Conservation (phyloP, 164 flowering plant species). For the Vitis labrusca region DNA sequence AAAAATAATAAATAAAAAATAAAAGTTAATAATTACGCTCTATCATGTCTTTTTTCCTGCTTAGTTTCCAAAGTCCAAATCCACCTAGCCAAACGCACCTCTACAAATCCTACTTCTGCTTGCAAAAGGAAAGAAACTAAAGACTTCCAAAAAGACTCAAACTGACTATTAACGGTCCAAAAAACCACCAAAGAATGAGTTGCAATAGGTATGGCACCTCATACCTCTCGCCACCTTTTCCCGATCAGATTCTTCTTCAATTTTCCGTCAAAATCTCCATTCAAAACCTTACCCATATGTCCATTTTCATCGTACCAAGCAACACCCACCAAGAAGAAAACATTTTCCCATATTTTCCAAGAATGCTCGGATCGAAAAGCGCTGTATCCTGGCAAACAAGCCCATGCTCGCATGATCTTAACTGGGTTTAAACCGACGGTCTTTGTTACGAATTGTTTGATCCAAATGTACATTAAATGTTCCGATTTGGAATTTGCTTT, state of each 20-base stretch:
- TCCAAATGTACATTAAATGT: conserved; percentile 62
- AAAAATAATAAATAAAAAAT: no score
- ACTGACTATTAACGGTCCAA: conserved; percentile 15
- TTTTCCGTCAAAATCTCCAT: conserved; percentile 1
- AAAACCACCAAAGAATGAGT: conserved; percentile 29
- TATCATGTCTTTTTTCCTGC: no score
- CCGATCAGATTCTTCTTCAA: conserved; percentile 8
- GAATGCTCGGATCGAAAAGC: conserved; percentile 43
- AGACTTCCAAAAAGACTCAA: not conserved
- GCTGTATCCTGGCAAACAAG: conserved; percentile 51
- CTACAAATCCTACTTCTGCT: no score
- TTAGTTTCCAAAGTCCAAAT: no score
- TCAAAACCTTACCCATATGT: conserved; percentile 8
- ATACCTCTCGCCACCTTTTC: not conserved
- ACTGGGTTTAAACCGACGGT: conserved; percentile 67
- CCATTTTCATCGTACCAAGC: conserved; percentile 18
- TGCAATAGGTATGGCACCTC: conserved; percentile 23
- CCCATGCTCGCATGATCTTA: conserved; percentile 62
- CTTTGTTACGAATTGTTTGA: conserved; percentile 74
- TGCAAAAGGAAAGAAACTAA: no score
- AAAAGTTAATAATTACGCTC: no score
- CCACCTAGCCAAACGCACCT: no score
- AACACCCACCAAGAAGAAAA: conserved; percentile 21
- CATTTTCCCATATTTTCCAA: conserved; percentile 64
- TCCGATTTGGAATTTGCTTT: conserved; percentile 37